Evolutionary conservation across 2,329 filamentous ascomycete genomes (phyloP), one percentile per base, ranked within the genome.

Genomic region (Fusarium brachygibbosum): DNA sequence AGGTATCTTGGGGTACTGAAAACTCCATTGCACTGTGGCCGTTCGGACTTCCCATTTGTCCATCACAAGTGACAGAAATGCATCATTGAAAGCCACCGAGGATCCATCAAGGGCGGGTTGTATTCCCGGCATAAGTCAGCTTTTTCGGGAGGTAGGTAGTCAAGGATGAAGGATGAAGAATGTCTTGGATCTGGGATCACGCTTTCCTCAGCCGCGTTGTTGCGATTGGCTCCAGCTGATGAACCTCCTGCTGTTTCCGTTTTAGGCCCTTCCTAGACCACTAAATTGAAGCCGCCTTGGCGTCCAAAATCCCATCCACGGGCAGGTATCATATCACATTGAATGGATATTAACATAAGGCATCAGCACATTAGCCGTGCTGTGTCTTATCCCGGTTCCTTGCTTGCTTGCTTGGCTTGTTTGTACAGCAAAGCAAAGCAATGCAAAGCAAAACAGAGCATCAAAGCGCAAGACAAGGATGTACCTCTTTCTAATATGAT

Each of bases 21-120:
- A 63, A 65, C 63, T 63, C 63, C 42, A 55, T 63, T 72, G 70
- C 72, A 74, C 72, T 74, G 72, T 74, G 72, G 51, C 19, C 40
- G 49, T 44, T 25, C 50, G 12, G 69, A 14, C 38, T 41, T 54
- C 64, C 69, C 58, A 74, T 73, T 74, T 72, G 72, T 50, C 66
- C 58, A 61, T 70, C 65, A 63, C 21, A 62, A 60, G 48, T 68
- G 72, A 71, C 58, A 66, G 66, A 68, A 60, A 63, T 73, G 69
- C 61, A 57, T 55, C 34, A 40, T 45, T 32, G 40, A 52, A 55
- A 60, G 53, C 58, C 56, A 46, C 38, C 45, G 38, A 64, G 50
- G 46, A 50, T 64, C 46, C 61, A 48, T 17, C 44, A 50, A 64
- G 40, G n/a, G 53, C 66, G 53, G 67, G 37, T 25, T 50, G 38